Evolutionary conservation across 208 protist genomes (phyloP).

Genomic region (Acanthamoeba triangularis): DNA sequence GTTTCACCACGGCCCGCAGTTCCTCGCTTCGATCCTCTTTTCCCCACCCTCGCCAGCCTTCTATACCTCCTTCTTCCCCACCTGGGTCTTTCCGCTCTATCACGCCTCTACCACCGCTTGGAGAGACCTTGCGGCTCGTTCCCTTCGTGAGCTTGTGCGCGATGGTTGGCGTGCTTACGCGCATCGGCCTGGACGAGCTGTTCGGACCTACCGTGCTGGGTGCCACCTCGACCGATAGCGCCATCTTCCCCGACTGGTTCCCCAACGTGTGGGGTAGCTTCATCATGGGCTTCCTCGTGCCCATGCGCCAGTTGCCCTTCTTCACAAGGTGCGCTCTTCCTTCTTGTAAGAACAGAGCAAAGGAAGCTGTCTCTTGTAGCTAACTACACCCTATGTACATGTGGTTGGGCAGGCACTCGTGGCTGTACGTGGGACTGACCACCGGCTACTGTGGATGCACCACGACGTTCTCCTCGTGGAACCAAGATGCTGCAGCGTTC

Average conservation of each 20-base stretch:
- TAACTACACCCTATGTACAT: too few species aligned
- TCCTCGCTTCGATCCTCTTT: not conserved
- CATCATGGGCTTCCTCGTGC: slow-evolving; percentile 52
- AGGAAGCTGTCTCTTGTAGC: not conserved
- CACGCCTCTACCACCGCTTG: slow-evolving; percentile 12
- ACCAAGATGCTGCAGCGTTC: not conserved
- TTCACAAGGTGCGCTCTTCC: not conserved
- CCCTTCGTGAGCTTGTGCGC: slow-evolving; percentile 52
- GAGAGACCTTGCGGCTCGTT: not conserved
- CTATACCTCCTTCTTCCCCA: not conserved
- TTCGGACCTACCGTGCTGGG: slow-evolving; percentile 30
- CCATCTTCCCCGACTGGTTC: slow-evolving; percentile 66
- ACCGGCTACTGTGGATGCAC: slow-evolving; percentile 65
- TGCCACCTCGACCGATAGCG: slow-evolving; percentile 13
- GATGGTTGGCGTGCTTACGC: slow-evolving; percentile 54
- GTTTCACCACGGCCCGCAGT: not conserved
- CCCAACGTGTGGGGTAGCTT: slow-evolving; percentile 67
- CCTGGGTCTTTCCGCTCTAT: not conserved
- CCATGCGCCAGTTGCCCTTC: not conserved
- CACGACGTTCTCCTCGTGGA: slow-evolving; percentile 62
- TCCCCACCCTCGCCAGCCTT: not conserved
- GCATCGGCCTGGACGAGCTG: slow-evolving; percentile 57
- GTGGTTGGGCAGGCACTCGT: not conserved
- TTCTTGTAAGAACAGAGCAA: not conserved
- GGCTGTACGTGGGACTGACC: slow-evolving; percentile 36